Conservation (phyloP, 2,329 filamentous ascomycete species). For the Alternaria brassicicola region DNA sequence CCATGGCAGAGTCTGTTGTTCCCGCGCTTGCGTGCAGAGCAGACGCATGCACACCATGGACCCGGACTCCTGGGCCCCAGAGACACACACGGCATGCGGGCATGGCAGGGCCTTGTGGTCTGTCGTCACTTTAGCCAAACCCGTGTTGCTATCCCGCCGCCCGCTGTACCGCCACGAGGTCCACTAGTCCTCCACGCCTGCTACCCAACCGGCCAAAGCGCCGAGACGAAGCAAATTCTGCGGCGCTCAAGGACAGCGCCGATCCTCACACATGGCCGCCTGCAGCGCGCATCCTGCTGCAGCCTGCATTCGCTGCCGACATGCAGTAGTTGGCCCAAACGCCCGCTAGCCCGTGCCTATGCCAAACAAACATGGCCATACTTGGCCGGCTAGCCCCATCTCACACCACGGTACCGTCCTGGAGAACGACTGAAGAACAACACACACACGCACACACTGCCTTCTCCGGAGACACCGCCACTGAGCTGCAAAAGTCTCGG, state of each 20-base stretch:
- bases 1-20: conserved; percentile 5
- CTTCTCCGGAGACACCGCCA: background rate
- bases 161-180: conserved; percentile 40
- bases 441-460: background rate
- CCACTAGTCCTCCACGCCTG: conserved; percentile 20
- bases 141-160: conserved; percentile 22
- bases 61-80: background rate
- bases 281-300: conserved; percentile 12
- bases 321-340: background rate
- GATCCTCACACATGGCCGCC: conserved; percentile 17
- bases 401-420: background rate
- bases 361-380: conserved; percentile 1
- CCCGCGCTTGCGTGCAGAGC: conserved; percentile 10
- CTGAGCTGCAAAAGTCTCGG: background rate
- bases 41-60: conserved; percentile 8
- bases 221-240: conserved; percentile 21
- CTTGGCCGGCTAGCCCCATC: background rate
- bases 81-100: conserved; percentile 18
- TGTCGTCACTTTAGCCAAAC: conserved; percentile 29
- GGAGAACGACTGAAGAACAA: background rate
- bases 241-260: background rate
- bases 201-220: conserved; percentile 30
- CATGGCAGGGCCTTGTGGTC: conserved; percentile 8
- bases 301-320: conserved; percentile 7
- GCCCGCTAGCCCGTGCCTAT: background rate